Evolutionary conservation across 2,329 filamentous ascomycete genomes (phyloP).

Genomic region (Onygenales sp.): DNA sequence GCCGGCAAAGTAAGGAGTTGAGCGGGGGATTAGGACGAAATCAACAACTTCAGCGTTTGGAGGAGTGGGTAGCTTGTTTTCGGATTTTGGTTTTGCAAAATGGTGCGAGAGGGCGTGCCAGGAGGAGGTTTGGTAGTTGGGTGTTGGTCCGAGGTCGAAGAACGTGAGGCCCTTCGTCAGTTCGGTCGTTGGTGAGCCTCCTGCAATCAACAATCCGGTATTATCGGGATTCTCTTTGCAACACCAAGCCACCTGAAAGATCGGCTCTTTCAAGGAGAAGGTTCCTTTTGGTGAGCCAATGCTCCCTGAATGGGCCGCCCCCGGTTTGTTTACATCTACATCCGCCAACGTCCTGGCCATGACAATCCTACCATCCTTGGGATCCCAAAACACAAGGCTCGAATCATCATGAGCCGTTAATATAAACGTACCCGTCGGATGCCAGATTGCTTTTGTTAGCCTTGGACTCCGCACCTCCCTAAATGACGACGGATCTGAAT

Average conservation of each 20-base stretch:
- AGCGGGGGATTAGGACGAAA: constrained; percentile 73
- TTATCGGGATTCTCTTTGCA: constrained; percentile 91
- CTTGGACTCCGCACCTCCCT: constrained; percentile 59
- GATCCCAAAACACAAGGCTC: constrained; percentile 89
- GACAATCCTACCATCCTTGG: constrained; percentile 74
- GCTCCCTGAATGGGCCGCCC: constrained; percentile 22
- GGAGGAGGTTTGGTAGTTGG: constrained; percentile 80
- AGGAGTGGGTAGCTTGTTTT: constrained; percentile 64
- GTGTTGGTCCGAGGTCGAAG: constrained; percentile 78
- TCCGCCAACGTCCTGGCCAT: constrained; percentile 73
- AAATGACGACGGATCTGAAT: constrained; percentile 53
- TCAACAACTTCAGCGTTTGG: constrained; percentile 66
- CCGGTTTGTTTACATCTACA: constrained; percentile 61
- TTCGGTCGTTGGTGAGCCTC: constrained; percentile 61
- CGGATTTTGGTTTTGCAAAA: constrained; percentile 64
- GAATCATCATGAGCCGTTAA: constrained; percentile 82
- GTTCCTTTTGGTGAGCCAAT: constrained; percentile 35
- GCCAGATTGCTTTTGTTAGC: constrained; percentile 80
- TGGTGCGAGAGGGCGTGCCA: constrained; percentile 77
- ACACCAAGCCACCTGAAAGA: constrained; percentile 79
- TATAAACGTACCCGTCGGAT: constrained; percentile 86
- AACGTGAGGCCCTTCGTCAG: constrained; percentile 73
- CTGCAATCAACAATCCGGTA: constrained; percentile 77
- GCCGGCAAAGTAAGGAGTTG: constrained; percentile 76
- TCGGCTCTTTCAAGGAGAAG: constrained; percentile 59